phyloP scores from a whole-genome alignment of 441 rosid species.

The Francoa sonchifolia region DNA sequence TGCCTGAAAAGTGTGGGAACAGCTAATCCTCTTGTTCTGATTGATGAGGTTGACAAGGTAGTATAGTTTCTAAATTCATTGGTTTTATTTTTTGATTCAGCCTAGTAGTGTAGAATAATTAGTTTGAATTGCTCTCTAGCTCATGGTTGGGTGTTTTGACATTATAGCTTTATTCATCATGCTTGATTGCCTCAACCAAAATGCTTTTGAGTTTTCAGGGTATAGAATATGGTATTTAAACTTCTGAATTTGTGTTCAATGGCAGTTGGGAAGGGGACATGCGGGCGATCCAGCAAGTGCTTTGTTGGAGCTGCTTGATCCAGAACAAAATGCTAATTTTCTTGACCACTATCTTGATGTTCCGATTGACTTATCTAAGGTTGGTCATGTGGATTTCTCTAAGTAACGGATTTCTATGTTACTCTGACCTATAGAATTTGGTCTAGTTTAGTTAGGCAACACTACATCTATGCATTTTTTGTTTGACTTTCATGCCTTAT shows the following conservation, averaged over 20 bases:
- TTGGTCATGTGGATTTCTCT: constrained; percentile 16
- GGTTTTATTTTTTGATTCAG: not conserved
- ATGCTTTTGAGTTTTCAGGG: too few species aligned
- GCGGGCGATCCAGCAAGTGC: constrained; percentile 94
- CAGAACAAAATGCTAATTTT: constrained; percentile 92
- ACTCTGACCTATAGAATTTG: too few species aligned
- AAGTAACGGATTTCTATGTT: not conserved
- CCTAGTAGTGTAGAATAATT: not conserved
- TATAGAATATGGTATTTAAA: too few species aligned
- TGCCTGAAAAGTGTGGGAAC: constrained; percentile 93
- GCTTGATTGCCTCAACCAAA: too few species aligned
- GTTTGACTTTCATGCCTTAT: constrained; percentile 5
- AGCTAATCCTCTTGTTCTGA: constrained; percentile 86
- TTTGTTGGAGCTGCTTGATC: constrained; percentile 92
- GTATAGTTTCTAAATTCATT: constrained; percentile 2
- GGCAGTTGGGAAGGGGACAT: constrained; percentile 80
- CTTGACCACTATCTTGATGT: constrained; percentile 90
- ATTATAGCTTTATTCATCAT: too few species aligned
- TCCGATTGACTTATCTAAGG: constrained; percentile 88
- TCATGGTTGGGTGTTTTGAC: not conserved
- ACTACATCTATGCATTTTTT: not conserved
- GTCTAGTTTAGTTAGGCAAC: too few species aligned
- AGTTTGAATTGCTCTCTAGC: not conserved
- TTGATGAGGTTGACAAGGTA: constrained; percentile 99
- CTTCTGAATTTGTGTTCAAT: too few species aligned